These are phyloP conservation scores for Sporisorium iseilematis-ciliati DNA, from an alignment of 1,284 basidiomycete species.

Conservation along the genomic window DNA sequence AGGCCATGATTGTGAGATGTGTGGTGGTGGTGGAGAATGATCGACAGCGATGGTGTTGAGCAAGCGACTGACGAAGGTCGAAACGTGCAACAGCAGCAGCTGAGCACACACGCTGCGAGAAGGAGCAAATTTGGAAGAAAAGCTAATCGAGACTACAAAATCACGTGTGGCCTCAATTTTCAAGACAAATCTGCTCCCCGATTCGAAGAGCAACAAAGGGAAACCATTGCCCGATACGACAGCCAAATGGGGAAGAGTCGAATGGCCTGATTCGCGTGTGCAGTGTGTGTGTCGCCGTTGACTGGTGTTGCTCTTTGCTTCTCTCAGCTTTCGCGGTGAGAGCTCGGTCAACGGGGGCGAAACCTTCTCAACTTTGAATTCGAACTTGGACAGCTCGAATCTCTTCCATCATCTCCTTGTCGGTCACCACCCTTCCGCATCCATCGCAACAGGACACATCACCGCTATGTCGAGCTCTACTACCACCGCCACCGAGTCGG, in stretches of 20 bases:
- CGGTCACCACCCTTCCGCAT: slow-evolving; percentile 5
- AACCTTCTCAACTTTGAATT: slow-evolving; percentile 1
- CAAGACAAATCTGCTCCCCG: slow-evolving; percentile 6
- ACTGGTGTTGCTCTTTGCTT: background rate
- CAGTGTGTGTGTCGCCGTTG: background rate
- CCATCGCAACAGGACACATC: too few relatives aligned
- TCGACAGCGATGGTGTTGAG: background rate
- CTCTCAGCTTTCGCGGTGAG: too few relatives aligned
- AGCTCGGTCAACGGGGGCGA: background rate
- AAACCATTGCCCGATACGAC: background rate
- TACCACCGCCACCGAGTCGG: slow-evolving; percentile 34
- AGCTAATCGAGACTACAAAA: slow-evolving; percentile 15
- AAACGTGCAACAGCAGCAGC: background rate
- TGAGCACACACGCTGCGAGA: background rate
- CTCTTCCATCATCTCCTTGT: background rate
- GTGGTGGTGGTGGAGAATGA: slow-evolving; percentile 11
- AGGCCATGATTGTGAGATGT: slow-evolving; percentile 25
- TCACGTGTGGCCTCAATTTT: slow-evolving; percentile 7
- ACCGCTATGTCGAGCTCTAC: slow-evolving; percentile 24
- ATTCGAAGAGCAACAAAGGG: background rate
- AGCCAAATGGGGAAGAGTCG: background rate
- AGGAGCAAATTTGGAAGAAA: slow-evolving; percentile 43
- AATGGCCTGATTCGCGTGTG: slow-evolving; percentile 12
- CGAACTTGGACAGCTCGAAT: background rate
- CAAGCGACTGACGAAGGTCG: background rate